phyloP scores from a whole-genome alignment of 495 filamentous ascomycete species.

The Neurospora intermedia region DNA sequence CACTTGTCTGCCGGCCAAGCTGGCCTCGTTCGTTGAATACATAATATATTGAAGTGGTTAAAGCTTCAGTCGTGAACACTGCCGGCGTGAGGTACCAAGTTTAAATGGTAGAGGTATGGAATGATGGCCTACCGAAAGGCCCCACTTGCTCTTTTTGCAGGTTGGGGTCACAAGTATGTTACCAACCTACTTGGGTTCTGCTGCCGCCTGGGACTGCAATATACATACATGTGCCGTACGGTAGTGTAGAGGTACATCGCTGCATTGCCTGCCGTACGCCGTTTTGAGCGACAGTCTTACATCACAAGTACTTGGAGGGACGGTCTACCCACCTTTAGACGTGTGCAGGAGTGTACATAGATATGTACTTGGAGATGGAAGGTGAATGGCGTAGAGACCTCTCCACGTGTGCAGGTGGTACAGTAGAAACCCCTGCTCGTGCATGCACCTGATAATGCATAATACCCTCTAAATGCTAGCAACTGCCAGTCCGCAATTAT shows the following conservation, averaged over 20 bases:
- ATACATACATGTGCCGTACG: neutral
- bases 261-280: neutral
- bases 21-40: neutral
- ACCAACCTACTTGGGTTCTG: neutral
- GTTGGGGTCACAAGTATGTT: neutral
- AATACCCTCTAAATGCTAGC: no score
- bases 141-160: neutral
- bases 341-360: neutral
- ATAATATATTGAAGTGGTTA: neutral
- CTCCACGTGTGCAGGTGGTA: neutral
- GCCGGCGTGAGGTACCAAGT: neutral
- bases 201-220: neutral
- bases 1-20: neutral
- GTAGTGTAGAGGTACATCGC: no score
- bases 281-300: neutral
- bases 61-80: neutral
- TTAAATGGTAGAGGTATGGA: neutral
- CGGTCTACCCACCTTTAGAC: neutral
- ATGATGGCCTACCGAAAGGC: neutral
- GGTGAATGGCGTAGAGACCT: neutral
- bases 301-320: neutral
- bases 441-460: no score
- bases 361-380: neutral
- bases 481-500: no score
- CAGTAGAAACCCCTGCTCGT: no score